Evolutionary conservation across 352 stramenopile genomes (phyloP).

Genomic region (Pythium guiyangense): DNA sequence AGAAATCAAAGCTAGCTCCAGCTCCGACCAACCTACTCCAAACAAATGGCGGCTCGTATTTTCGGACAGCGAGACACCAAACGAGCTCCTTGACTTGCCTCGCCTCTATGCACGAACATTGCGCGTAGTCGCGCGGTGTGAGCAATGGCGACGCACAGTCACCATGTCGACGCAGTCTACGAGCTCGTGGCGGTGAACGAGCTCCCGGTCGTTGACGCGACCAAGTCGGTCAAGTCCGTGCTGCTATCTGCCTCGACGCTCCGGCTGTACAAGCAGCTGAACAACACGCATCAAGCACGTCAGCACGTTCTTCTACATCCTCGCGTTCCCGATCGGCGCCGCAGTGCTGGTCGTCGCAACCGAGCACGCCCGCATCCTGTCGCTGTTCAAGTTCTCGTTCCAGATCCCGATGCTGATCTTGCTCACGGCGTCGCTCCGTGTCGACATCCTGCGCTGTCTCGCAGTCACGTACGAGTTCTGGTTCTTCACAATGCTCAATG

Average conservation of each 20-base stretch:
- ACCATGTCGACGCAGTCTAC: neutral
- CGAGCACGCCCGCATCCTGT: slow-evolving; percentile 1
- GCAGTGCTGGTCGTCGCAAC: slow-evolving; percentile 1
- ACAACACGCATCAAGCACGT: neutral
- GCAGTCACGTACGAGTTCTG: slow-evolving; percentile 31
- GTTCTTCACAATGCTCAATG: slow-evolving; percentile 26
- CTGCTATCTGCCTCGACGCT: slow-evolving; percentile 5
- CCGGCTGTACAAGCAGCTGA: neutral
- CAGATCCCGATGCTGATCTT: slow-evolving; percentile 9
- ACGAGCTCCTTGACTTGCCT: too few relatives aligned
- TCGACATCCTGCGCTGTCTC: slow-evolving; percentile 6
- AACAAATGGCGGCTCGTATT: too few relatives aligned
- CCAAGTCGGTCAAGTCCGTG: slow-evolving; percentile 6
- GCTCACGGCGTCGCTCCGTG: neutral
- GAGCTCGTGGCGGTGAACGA: slow-evolving; percentile 4
- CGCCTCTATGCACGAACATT: too few relatives aligned
- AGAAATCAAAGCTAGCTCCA: too few relatives aligned
- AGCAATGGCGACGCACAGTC: too few relatives aligned
- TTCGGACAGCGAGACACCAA: too few relatives aligned
- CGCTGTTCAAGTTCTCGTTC: slow-evolving; percentile 9
- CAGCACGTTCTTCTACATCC: slow-evolving; percentile 5
- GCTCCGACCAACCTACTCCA: too few relatives aligned
- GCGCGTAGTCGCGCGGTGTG: too few relatives aligned
- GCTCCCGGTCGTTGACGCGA: slow-evolving; percentile 19
- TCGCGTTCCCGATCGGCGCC: slow-evolving; percentile 10